phyloP scores from a whole-genome alignment of 2,329 filamentous ascomycete genomes.

The Remersonia thermophila region DNA sequence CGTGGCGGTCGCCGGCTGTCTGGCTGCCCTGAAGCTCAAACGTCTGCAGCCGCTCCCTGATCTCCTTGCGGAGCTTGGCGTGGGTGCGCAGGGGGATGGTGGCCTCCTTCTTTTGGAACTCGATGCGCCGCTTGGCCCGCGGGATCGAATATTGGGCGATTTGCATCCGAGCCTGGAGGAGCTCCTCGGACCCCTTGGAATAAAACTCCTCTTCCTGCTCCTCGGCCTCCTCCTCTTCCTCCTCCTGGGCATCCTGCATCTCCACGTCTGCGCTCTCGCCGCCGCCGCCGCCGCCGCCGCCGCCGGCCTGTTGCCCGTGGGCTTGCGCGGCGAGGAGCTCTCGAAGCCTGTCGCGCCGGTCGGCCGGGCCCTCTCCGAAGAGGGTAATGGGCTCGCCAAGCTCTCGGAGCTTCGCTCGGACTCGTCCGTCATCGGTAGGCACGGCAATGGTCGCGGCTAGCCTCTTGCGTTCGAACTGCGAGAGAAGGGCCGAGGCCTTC shows the following conservation, averaged over 20 bases:
- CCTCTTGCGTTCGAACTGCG: constrained; percentile 83
- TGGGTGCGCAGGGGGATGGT: constrained; percentile 78
- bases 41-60: constrained; percentile 69
- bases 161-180: constrained; percentile 63
- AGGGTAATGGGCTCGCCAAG: constrained; percentile 89
- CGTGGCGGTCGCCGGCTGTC: constrained; percentile 77
- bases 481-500: constrained; percentile 72
- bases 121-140: constrained; percentile 62
- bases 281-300: constrained; percentile 28
- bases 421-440: constrained; percentile 82
- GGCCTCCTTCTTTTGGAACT: constrained; percentile 67
- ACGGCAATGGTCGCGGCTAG: constrained; percentile 81
- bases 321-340: constrained; percentile 64
- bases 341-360: constrained; percentile 75
- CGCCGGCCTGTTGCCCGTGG: constrained; percentile 51
- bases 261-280: constrained; percentile 44
- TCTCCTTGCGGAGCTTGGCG: constrained; percentile 77
- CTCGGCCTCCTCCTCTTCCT: constrained; percentile 46
- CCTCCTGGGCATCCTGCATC: constrained; percentile 45
- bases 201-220: constrained; percentile 93
- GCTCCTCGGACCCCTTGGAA: constrained; percentile 62
- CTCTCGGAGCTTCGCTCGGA: constrained; percentile 68
- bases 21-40: constrained; percentile 93
- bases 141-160: constrained; percentile 79
- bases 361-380: constrained; percentile 79